Percentiles rank a stretch among this genome's conserved stretches.
phyloP scores from a whole-genome alignment of 2,329 filamentous ascomycete species.

The Pseudocercospora cruenta region DNA sequence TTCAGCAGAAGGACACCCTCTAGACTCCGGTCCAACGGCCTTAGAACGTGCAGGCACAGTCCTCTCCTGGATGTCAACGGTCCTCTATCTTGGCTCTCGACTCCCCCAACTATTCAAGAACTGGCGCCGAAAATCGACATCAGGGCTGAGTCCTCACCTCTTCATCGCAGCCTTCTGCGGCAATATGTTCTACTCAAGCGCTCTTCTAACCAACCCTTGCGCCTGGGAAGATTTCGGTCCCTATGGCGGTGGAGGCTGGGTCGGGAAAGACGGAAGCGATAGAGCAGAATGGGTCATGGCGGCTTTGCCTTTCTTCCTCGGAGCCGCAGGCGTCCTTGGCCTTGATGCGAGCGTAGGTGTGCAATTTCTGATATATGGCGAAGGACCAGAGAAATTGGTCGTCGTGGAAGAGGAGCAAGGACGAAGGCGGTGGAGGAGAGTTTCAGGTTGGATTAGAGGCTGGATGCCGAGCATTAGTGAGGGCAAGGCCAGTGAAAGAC shows the following conservation, averaged over 20 bases:
- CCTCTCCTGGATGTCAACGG: slow-evolving; percentile 60
- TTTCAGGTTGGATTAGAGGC: slow-evolving; percentile 68
- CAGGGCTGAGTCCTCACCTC: slow-evolving; percentile 64
- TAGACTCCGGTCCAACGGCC: slow-evolving; percentile 33
- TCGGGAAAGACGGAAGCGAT: slow-evolving; percentile 57
- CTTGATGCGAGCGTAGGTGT: slow-evolving; percentile 66
- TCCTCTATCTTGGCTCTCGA: slow-evolving; percentile 62
- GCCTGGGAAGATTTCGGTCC: slow-evolving; percentile 63
- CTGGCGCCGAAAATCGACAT: slow-evolving; percentile 63
- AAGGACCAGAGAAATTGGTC: slow-evolving; percentile 50
- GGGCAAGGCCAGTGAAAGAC: slow-evolving; percentile 29
- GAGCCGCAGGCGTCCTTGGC: slow-evolving; percentile 65
- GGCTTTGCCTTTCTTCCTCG: slow-evolving; percentile 67
- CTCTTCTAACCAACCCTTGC: slow-evolving; percentile 65
- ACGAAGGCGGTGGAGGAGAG: slow-evolving; percentile 53
- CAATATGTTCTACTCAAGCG: slow-evolving; percentile 68
- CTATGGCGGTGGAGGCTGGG: slow-evolving; percentile 62
- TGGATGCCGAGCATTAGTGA: slow-evolving; percentile 61
- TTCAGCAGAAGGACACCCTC: neutral
- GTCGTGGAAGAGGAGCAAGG: slow-evolving; percentile 50
- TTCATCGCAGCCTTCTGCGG: slow-evolving; percentile 70
- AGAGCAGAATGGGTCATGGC: slow-evolving; percentile 60
- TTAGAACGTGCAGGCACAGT: slow-evolving; percentile 54
- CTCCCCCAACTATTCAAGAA: slow-evolving; percentile 70
- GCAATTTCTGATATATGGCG: slow-evolving; percentile 65